phyloP scores from a whole-genome alignment of 2,329 filamentous ascomycete species.

The Diaporthe vexans region DNA sequence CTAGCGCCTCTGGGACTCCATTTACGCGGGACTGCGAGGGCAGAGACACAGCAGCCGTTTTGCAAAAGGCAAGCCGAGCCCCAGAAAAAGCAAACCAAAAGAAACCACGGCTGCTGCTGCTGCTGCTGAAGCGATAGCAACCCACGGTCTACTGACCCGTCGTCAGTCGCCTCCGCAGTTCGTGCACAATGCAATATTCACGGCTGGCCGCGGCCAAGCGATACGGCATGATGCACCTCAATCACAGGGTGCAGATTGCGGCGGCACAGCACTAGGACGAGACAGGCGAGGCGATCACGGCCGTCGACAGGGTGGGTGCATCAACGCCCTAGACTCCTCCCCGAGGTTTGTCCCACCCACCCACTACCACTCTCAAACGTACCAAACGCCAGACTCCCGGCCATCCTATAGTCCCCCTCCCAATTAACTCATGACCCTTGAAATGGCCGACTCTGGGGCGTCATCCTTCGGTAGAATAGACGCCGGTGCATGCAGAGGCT shows the following conservation, averaged over 20 bases:
- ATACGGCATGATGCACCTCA: slow-evolving; percentile 38
- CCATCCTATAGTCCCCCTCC: neutral
- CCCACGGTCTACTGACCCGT: slow-evolving; percentile 4
- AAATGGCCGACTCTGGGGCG: slow-evolving; percentile 4
- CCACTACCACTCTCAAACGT: slow-evolving; percentile 30
- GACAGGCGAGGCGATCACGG: slow-evolving; percentile 32
- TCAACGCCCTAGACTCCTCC: slow-evolving; percentile 30
- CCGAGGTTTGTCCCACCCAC: slow-evolving; percentile 35
- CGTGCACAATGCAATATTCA: slow-evolving; percentile 3
- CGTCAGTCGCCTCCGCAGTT: slow-evolving; percentile 25
- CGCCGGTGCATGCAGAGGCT: neutral
- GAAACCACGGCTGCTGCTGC: neutral
- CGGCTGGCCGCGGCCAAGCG: slow-evolving; percentile 35
- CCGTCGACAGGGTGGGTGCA: slow-evolving; percentile 36
- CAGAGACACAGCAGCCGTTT: slow-evolving; percentile 28
- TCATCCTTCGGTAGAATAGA: neutral
- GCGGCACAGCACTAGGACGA: slow-evolving; percentile 31
- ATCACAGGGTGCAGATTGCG: slow-evolving; percentile 35
- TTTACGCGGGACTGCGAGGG: neutral
- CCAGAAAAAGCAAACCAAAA: slow-evolving; percentile 7
- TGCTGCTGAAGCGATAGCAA: slow-evolving; percentile 9
- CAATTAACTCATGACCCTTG: slow-evolving; percentile 7
- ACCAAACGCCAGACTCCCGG: slow-evolving; percentile 34
- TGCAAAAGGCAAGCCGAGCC: slow-evolving; percentile 13
- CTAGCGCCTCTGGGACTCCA: slow-evolving; percentile 3